Evolutionary conservation across 768 basidiomycete species (phyloP).

Genomic region (Mycena pura): DNA sequence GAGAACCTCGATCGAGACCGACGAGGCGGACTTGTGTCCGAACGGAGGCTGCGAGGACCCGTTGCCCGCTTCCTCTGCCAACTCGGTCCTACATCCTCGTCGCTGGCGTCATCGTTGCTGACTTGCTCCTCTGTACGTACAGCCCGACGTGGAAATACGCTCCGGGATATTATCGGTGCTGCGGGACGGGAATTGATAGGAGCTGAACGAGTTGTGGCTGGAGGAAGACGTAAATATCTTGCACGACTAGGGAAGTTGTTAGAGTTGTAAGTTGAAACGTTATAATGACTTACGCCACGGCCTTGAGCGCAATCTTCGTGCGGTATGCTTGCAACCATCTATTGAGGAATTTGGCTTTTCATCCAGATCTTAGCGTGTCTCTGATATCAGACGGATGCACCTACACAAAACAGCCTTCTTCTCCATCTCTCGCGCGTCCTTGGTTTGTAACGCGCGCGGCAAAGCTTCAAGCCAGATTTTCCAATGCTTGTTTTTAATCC

Average conservation of each 20-base stretch:
- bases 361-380: slow-evolving; percentile 16
- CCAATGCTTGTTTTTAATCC: slow-evolving; percentile 68
- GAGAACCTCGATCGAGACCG: slow-evolving; percentile 23
- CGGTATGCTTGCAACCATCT: slow-evolving; percentile 75
- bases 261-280: not conserved
- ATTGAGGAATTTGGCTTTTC: slow-evolving; percentile 58
- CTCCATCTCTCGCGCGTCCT: slow-evolving; percentile 69
- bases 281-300: slow-evolving; percentile 73
- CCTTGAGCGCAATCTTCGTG: slow-evolving; percentile 76
- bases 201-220: slow-evolving; percentile 51
- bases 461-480: slow-evolving; percentile 70
- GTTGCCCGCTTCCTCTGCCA: slow-evolving; percentile 29
- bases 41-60: slow-evolving; percentile 19
- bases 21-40: slow-evolving; percentile 27
- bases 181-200: slow-evolving; percentile 34
- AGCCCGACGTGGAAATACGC: slow-evolving; percentile 37
- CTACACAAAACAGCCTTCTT: slow-evolving; percentile 62
- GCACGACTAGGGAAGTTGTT: slow-evolving; percentile 64
- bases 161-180: slow-evolving; percentile 30
- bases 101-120: slow-evolving; percentile 39
- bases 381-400: slow-evolving; percentile 32
- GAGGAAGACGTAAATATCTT: slow-evolving; percentile 78
- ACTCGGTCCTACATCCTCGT: slow-evolving; percentile 18
- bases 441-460: slow-evolving; percentile 71
- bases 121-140: slow-evolving; percentile 27